These are phyloP conservation scores for Helminthosporium solani DNA, from an alignment of 2,329 filamentous ascomycete genomes.

Conservation along the genomic window DNA sequence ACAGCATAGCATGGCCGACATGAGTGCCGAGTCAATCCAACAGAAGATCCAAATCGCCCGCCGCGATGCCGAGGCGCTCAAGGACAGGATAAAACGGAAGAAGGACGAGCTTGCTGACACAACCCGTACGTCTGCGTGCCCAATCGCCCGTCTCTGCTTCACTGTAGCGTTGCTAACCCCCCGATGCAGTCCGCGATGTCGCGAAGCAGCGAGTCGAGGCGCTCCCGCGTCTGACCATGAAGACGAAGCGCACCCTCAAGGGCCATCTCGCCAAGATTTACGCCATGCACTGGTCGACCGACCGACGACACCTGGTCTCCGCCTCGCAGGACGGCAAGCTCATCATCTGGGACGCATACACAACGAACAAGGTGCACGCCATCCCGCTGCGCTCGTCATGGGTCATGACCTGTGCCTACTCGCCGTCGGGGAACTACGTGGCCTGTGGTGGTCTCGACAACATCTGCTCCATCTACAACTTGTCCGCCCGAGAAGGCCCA, in stretches of 20 bases:
- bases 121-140: conserved; percentile 75
- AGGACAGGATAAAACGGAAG: conserved; percentile 99
- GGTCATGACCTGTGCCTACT: conserved; percentile 99
- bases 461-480: conserved; percentile 99
- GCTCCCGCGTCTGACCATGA: conserved; percentile 93
- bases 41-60: conserved; percentile 87
- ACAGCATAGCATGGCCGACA: conserved; percentile 47
- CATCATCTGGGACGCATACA: conserved; percentile 99
- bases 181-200: conserved; percentile 76
- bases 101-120: conserved; percentile 99
- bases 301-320: conserved; percentile 93
- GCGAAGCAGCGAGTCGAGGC: conserved; percentile 89
- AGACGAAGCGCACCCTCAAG: conserved; percentile 93
- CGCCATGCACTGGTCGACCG: conserved; percentile 99
- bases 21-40: conserved; percentile 54
- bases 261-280: conserved; percentile 99
- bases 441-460: conserved; percentile 98
- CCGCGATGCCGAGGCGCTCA: conserved; percentile 95
- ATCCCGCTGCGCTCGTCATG: conserved; percentile 96
- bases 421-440: conserved; percentile 96
- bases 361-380: conserved; percentile 98
- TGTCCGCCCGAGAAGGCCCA: conserved; percentile 94
- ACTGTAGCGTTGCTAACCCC: conserved; percentile 24
- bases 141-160: conserved; percentile 1
- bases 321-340: conserved; percentile 99